Evolutionary conservation across 345 rosid species (phyloP), one percentile per base, ranked within the genome.

Genomic region (Aurinia saxatilis): DNA sequence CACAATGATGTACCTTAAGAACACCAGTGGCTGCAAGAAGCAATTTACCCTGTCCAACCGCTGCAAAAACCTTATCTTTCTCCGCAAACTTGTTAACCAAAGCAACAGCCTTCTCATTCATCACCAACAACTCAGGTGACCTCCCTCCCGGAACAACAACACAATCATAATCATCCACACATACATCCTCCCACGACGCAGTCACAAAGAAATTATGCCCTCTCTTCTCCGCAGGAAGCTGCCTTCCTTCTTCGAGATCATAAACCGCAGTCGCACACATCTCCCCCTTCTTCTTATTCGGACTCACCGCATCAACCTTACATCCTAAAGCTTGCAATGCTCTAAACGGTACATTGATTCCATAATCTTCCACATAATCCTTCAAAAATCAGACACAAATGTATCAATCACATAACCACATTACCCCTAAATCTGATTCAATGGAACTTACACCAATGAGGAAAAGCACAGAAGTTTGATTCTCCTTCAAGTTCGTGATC

Each of bases 281-380:
- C 64, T 73, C 79, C 23, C 82, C 79, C 19, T 63, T 65, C 67
- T 73, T 81, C 76, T 81, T 81, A 55, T 53, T 76, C 5, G 82
- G 82, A 14, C 77, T 66, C 45, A 73, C 74, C 10, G 72, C 77
- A 57, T 78, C 76, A 8, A 78, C 82, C 62, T 68, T 78, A 71
- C 80, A 76, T 6, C 85, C 82, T 46, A 81, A 47, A 6, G 75
- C 79, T 68, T 78, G 79, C 1, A 81, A 35, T 48, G 85, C 81
- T 27, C 80, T 65, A 39, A 73, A 78, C 2, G 85, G 85, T 40
- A 81, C 79, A 48, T 78, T 75, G 44, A 75, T 57, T 34, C 78
- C 85, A 47, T 73, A 78, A 8, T 80, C 85, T 40, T 80, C 84
- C 10, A 75, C 82, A 61, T 67, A 80, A 50, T 80, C 84, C 84